These are phyloP conservation scores for Tilletia indica DNA, from an alignment of 1,284 basidiomycete genomes.

Conservation along the genomic window DNA sequence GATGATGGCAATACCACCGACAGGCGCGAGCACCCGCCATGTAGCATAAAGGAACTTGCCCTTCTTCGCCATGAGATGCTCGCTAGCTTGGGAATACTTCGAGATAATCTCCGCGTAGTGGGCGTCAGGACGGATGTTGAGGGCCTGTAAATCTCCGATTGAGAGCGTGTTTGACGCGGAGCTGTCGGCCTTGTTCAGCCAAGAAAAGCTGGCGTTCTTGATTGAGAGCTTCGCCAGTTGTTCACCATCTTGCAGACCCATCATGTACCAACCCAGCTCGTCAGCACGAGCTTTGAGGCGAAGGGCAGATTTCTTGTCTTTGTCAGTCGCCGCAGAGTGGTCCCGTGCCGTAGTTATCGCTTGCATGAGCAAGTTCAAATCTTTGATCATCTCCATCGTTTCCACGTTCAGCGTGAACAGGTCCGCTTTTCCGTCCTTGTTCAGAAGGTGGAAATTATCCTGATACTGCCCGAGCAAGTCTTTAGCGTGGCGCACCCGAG, in stretches of 20 bases:
- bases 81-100: slow-evolving; percentile 58
- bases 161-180: slow-evolving; percentile 77
- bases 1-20: slow-evolving; percentile 89
- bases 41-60: slow-evolving; percentile 45
- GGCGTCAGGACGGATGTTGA: slow-evolving; percentile 81
- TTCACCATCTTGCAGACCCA: slow-evolving; percentile 68
- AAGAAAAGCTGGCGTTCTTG: slow-evolving; percentile 74
- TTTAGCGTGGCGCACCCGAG: slow-evolving; percentile 65
- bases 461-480: slow-evolving; percentile 32
- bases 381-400: slow-evolving; percentile 71
- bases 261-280: slow-evolving; percentile 91
- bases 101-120: slow-evolving; percentile 84
- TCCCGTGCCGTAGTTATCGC: slow-evolving; percentile 81
- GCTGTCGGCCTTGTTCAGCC: slow-evolving; percentile 84
- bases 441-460: slow-evolving; percentile 56
- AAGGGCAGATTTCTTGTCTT: slow-evolving; percentile 74
- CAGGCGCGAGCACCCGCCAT: slow-evolving; percentile 61
- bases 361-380: slow-evolving; percentile 82
- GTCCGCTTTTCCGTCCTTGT: slow-evolving; percentile 61
- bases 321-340: slow-evolving; percentile 57
- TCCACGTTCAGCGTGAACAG: slow-evolving; percentile 72
- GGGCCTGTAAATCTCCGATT: slow-evolving; percentile 74
- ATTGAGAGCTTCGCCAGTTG: slow-evolving; percentile 84
- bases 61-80: slow-evolving; percentile 45
- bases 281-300: slow-evolving; percentile 77